Evolutionary conservation across 2,329 filamentous ascomycete genomes (phyloP).

Genomic region (Penicillium sp.): DNA sequence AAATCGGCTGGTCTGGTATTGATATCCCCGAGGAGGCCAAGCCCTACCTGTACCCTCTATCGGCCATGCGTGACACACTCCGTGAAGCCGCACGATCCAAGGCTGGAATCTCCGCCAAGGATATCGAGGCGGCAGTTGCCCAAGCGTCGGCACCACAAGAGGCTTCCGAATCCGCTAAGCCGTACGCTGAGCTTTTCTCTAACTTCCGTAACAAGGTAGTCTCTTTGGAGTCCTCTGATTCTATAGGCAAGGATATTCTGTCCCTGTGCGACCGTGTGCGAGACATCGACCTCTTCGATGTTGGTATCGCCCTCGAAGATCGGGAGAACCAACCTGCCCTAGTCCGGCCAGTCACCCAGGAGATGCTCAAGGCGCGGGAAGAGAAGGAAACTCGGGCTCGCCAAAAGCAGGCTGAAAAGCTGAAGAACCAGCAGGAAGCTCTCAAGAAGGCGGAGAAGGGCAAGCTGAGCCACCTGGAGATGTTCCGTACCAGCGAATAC

Average conservation of each 20-base stretch:
- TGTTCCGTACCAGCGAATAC: constrained; percentile 62
- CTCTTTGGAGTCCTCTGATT: constrained; percentile 44
- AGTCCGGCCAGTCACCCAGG: constrained; percentile 63
- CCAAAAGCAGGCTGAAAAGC: constrained; percentile 55
- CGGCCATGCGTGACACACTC: constrained; percentile 56
- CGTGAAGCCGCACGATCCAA: constrained; percentile 55
- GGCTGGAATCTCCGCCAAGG: constrained; percentile 37
- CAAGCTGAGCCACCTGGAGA: constrained; percentile 55
- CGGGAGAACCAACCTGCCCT: constrained; percentile 67
- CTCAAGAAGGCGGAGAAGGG: constrained; percentile 53
- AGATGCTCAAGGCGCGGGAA: constrained; percentile 54
- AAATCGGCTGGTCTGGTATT: constrained; percentile 64
- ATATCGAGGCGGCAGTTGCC: constrained; percentile 40
- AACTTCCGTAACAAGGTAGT: constrained; percentile 40
- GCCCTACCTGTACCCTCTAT: constrained; percentile 59
- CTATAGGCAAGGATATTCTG: constrained; percentile 69
- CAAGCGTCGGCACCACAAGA: constrained; percentile 22
- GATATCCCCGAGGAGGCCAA: constrained; percentile 60
- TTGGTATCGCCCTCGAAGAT: constrained; percentile 87
- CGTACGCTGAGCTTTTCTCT: constrained; percentile 49
- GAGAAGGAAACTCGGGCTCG: constrained; percentile 51
- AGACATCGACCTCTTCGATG: constrained; percentile 74
- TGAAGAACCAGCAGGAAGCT: constrained; percentile 56
- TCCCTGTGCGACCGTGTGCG: constrained; percentile 75
- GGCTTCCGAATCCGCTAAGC: constrained; percentile 30